Evolutionary conservation across 768 basidiomycete species (phyloP), one percentile per base, ranked within the genome.

Genomic region (Pseudohyphozyma bogoriensis): DNA sequence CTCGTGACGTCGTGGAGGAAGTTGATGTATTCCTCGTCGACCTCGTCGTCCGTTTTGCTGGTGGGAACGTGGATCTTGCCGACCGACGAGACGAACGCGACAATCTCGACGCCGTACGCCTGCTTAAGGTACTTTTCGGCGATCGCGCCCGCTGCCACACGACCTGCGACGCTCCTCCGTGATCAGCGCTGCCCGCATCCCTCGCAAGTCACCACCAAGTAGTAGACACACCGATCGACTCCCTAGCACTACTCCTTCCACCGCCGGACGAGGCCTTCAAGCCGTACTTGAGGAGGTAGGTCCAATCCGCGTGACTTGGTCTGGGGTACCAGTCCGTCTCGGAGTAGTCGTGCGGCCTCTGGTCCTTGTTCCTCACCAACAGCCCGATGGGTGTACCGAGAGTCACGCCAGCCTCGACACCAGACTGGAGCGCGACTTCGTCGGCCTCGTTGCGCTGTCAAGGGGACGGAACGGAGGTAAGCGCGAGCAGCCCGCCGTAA

Each of bases 311-410:
- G 70, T 99, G 95, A 66, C 87, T 89, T 32, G 95, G 95, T 26
- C 95, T 85, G 35, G 95, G 95, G 78, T 90, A 99, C 55, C 91
- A 77, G 72, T 99, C 95, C 0, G 95, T 97, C 78, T 97, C 95
- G 65, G 91, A 85, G 76, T 99, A 99, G 75, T 99, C 95, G 71
- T 96, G 87, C 24, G 95, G 95, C 32, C 95, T 80, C 72, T 99
- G 95, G 73, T 99, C 95, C 77, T 97, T 91, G 75, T 99, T 99
- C 70, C 83, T 87, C 40, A 99, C 90, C 53, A 96, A 79, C n/a
- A 99, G 82, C 2, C 85, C 92, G 70, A 99, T 97, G 26, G 95
- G 95, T 24, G 95, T 99, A 49, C 95, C 95, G 26, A 99, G 83
- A 3, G 95, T 96, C 32, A 93, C 84, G 31, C 89, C 95, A 64